These are phyloP conservation scores for Cercospora citrullina DNA, from an alignment of 2,329 filamentous ascomycete species.

Conservation along the genomic window DNA sequence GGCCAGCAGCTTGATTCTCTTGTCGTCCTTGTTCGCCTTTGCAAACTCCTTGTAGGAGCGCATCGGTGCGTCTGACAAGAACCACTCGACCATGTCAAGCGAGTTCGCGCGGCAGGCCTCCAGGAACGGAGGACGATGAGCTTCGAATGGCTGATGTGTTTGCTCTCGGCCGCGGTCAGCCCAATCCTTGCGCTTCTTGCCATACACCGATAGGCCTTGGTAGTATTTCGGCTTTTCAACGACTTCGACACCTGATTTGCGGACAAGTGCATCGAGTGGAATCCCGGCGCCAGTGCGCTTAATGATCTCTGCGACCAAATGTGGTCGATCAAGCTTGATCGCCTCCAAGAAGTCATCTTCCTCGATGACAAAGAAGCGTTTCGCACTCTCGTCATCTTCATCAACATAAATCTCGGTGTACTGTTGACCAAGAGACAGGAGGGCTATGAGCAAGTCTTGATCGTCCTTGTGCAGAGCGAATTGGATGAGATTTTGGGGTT, in stretches of 20 bases:
- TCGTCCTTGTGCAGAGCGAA: slow-evolving; percentile 52
- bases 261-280: slow-evolving; percentile 65
- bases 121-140: slow-evolving; percentile 59
- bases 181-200: slow-evolving; percentile 74
- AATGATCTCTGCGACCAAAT: slow-evolving; percentile 65
- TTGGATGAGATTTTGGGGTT: slow-evolving; percentile 33
- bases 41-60: slow-evolving; percentile 70
- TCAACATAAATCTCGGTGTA: slow-evolving; percentile 39
- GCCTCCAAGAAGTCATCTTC: slow-evolving; percentile 43
- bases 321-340: slow-evolving; percentile 51
- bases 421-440: slow-evolving; percentile 57
- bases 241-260: slow-evolving; percentile 63
- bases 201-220: slow-evolving; percentile 73
- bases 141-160: slow-evolving; percentile 20
- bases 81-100: slow-evolving; percentile 73
- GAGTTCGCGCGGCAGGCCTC: slow-evolving; percentile 58
- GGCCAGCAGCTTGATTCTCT: slow-evolving; percentile 61
- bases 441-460: slow-evolving; percentile 53
- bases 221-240: slow-evolving; percentile 68
- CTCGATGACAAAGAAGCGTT: slow-evolving; percentile 31
- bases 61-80: slow-evolving; percentile 68
- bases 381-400: slow-evolving; percentile 20
- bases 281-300: slow-evolving; percentile 66
- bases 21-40: slow-evolving; percentile 60
- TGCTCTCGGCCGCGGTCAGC: slow-evolving; percentile 58